phyloP scores from a whole-genome alignment of 2,329 filamentous ascomycete species.

The Zymoseptoria brevis region DNA sequence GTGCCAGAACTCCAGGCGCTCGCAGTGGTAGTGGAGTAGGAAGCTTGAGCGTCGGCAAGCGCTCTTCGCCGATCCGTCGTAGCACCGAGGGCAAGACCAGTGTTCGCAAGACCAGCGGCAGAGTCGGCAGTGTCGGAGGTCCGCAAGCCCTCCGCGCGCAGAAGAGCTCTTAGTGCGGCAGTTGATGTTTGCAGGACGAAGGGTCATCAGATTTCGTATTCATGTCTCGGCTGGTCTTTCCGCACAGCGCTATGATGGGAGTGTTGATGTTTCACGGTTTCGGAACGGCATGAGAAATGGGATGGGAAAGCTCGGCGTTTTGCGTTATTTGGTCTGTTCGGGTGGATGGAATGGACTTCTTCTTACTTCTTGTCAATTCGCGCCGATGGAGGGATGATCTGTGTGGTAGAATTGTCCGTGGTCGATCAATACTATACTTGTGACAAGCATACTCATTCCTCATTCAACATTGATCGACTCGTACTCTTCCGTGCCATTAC shows the following conservation, averaged over 20 bases:
- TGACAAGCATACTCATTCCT: not conserved
- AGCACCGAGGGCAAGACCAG: constrained; percentile 42
- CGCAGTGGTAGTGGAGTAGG: constrained; percentile 37
- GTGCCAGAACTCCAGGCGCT: constrained; percentile 39
- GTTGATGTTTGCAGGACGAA: not conserved
- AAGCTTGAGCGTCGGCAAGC: constrained; percentile 39
- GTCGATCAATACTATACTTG: not conserved
- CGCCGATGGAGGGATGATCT: not conserved
- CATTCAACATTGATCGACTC: not conserved
- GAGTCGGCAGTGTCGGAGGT: constrained; percentile 40
- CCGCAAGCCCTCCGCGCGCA: constrained; percentile 14
- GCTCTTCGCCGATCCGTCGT: constrained; percentile 37
- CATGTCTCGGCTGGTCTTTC: not conserved
- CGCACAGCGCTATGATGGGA: not conserved
- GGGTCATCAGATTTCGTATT: not conserved
- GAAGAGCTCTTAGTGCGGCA: constrained; percentile 14
- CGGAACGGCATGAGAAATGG: not conserved
- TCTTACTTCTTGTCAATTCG: not conserved
- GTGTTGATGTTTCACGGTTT: constrained; percentile 3
- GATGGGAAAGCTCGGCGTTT: not conserved
- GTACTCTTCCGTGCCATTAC: not conserved
- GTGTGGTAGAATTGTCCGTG: not conserved
- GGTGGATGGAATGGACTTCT: not conserved
- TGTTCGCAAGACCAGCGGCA: constrained; percentile 45
- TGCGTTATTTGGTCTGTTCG: not conserved